Base-by-base conservation (phyloP, 148 eudicot species). In the Arctostaphylos glauca region DNA sequence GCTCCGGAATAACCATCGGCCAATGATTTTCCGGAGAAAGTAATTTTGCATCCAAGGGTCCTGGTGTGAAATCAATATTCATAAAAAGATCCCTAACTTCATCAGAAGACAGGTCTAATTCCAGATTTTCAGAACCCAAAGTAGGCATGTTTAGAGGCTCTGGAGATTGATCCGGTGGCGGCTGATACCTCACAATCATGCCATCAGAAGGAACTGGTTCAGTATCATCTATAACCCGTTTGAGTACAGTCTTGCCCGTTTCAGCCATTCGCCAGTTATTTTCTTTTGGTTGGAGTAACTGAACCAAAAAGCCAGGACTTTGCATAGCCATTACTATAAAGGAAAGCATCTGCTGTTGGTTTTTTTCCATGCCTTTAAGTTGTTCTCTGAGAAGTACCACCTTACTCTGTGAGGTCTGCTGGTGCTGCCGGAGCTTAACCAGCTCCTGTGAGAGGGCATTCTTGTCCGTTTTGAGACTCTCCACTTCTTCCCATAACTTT, bases 281-380 rank as follows among this genome's bases (percentile, higher is more conserved):
- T 80, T 93, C 94, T 80, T 90, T 90, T 9, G 95, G 91, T 68
- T 89, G 91, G 41, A 91, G 82, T 23, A 95, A 84, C 88, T 95
- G 91, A 70, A 86, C 88, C 38, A 95, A 78, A 80, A 93, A 86
- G 8, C 89, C 93, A 3, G 98, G 94, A 82, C 80, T 93, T 80
- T 95, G 98, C 92, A 93, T 93, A 23, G 93, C 95, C 95, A 93
- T 91, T 62, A 91, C 98, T 60, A 94, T 89, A 82, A 93, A 94
- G 10, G 98, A 91, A 62, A 94, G 92, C 90, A 94, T 78, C 76
- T 94, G 97, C 59, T 95, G 98, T 86, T 95, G 98, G 78, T 87
- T 88, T 77, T 89, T 89, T 83, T 95, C 98, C 95, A 92, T 93
- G 49, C 95, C 95, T 81, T 91, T 91, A 70, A 95, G 85, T 19